Evolutionary conservation across 2,329 filamentous ascomycete genomes (phyloP).

Genomic region (Alternaria sp.): DNA sequence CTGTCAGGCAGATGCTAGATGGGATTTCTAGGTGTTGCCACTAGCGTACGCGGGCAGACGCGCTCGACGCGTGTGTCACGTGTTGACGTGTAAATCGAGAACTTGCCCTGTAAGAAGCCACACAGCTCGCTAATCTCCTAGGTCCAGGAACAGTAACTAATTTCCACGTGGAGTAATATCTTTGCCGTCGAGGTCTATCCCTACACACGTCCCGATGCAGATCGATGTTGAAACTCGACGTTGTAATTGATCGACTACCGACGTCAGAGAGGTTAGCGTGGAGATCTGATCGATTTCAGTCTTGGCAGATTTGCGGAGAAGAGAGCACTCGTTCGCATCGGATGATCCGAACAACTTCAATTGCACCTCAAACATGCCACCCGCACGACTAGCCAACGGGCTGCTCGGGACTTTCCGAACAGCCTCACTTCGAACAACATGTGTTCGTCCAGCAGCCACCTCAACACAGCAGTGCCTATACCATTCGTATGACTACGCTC

Average conservation of each 20-base stretch:
- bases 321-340: conserved; percentile 28
- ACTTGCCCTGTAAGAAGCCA: not conserved
- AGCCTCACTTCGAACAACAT: conserved; percentile 18
- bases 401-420: conserved; percentile 37
- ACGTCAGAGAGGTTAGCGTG: conserved; percentile 8
- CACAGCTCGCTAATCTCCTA: not conserved
- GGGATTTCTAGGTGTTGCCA: conserved; percentile 15
- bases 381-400: conserved; percentile 35
- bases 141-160: not conserved
- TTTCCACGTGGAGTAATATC: not conserved
- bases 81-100: conserved; percentile 9
- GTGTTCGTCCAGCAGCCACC: conserved; percentile 19
- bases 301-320: conserved; percentile 34
- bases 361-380: conserved; percentile 36
- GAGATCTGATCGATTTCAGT: conserved; percentile 22
- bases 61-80: conserved; percentile 28
- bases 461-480: conserved; percentile 37
- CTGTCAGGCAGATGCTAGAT: not conserved
- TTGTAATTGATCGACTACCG: conserved; percentile 4
- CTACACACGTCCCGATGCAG: not conserved
- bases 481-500: conserved; percentile 49
- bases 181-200: not conserved
- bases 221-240: conserved; percentile 3
- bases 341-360: conserved; percentile 19
- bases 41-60: conserved; percentile 24